phyloP scores from a whole-genome alignment of 2,329 filamentous ascomycete species.

The Ophiostoma piceae region DNA sequence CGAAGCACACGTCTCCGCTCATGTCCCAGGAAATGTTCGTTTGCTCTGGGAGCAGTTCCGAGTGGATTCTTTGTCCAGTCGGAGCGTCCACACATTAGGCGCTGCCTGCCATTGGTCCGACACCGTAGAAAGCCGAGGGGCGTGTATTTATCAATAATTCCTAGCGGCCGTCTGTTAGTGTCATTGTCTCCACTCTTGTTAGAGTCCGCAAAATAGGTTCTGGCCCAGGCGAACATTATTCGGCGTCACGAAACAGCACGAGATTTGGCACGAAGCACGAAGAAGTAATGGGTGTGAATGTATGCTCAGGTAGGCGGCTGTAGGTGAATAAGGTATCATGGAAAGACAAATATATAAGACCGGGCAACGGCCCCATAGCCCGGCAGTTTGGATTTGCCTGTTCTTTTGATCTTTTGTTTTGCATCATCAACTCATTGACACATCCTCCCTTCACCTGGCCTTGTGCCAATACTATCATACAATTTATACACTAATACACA shows the following conservation, averaged over 20 bases:
- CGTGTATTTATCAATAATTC: not conserved
- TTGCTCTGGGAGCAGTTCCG: constrained; percentile 3
- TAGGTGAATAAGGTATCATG: not conserved
- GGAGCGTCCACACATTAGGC: not conserved
- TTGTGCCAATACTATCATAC: constrained; percentile 1
- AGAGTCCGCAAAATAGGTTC: not conserved
- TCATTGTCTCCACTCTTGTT: not conserved
- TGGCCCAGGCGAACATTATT: not conserved
- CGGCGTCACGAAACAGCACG: constrained; percentile 17
- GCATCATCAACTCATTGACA: not conserved
- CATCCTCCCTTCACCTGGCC: not conserved
- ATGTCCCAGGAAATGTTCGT: not conserved
- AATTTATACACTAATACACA: not conserved
- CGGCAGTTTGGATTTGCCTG: not conserved
- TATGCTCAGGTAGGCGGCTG: not conserved
- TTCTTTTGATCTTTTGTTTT: not conserved
- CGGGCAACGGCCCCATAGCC: not conserved
- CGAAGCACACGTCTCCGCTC: not conserved
- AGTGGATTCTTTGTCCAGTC: not conserved
- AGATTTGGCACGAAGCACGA: constrained; percentile 13
- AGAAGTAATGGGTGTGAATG: not conserved
- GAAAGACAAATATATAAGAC: constrained; percentile 3
- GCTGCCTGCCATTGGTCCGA: not conserved
- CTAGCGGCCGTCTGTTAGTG: constrained; percentile 6
- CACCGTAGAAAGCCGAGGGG: not conserved